Percentiles rank a stretch among this genome's conserved stretches.
Evolutionary conservation across 352 stramenopile species (phyloP).

Genomic region (Peronosclerospora sorghi): DNA sequence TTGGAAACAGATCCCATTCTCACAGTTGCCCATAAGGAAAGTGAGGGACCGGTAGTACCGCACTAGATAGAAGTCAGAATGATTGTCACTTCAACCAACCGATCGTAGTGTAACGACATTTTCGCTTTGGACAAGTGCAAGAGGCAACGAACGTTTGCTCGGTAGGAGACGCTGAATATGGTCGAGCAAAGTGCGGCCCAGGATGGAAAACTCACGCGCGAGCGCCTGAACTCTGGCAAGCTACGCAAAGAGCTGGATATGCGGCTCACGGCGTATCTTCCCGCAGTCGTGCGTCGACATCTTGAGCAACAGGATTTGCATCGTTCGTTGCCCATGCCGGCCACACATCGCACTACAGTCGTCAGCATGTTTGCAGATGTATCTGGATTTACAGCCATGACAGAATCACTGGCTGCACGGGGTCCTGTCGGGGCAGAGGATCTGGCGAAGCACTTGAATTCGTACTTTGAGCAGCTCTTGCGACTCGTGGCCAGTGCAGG

Average conservation of each 20-base stretch:
- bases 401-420: conserved; percentile 80
- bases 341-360: conserved; percentile 60
- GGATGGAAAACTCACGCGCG: conserved; percentile 2
- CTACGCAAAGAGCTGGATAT: conserved; percentile 75
- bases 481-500: conserved; percentile 66
- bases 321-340: conserved; percentile 33
- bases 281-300: conserved; percentile 64
- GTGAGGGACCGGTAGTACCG: not conserved
- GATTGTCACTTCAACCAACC: conserved; percentile 22
- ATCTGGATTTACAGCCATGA: conserved; percentile 90
- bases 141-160: not conserved
- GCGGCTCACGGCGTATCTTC: conserved; percentile 71
- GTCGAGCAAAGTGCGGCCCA: conserved; percentile 3
- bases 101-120: conserved; percentile 20
- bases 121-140: conserved; percentile 6
- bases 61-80: conserved; percentile 6
- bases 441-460: conserved; percentile 88
- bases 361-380: conserved; percentile 92
- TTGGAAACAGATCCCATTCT: conserved; percentile 10
- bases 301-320: conserved; percentile 49
- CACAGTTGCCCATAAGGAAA: not conserved
- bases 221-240: conserved; percentile 26
- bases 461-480: conserved; percentile 85
- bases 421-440: conserved; percentile 84
- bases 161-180: not conserved